Base-by-base conservation (phyloP, 805 yeast species). In the Debaryomyces prosopidis region DNA sequence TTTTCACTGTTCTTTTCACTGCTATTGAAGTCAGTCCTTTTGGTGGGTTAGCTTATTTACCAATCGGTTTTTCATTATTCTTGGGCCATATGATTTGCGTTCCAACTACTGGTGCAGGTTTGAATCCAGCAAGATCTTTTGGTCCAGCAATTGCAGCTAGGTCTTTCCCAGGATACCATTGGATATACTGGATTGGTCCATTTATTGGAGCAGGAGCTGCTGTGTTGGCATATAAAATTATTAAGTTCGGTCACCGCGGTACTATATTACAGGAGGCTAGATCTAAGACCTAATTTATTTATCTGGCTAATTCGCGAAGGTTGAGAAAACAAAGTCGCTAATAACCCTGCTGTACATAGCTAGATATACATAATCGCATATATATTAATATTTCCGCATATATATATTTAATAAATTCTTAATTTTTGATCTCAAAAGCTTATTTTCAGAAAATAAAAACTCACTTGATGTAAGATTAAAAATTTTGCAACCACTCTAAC, bases 111-210 rank as follows among this genome's bases (percentile, higher is more conserved):
- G 96, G 96, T 64, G 95, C 96, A 33, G 96, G 96, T 63, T 75
- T 88, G 60, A 89, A 89, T 77, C 96, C 96, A 46, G 96, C 96
- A 38, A 82, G 96, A 76, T 73, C 88, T 28, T 79, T 89, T 46
- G 96, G 96, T 60, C 95, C 96, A 43, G 79, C 84, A 63, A 73
- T 88, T 49, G 95, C 90, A 48, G 78, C 79, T 44, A 73, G 66
- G 46, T 73, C 80, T 17, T 89, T 89, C 84, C 95, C 96, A 30
- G 64, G 59, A 59, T 89, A 89, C 72, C 89, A 83, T 76, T 89
- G 95, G 96, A 88, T 89, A 53, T 89, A 89, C 77, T 88, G 95
- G 94, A 81, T 89, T 46, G 96, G 96, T 44, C 96, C 96, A 49
- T 57, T 83, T 44, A 60, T 86, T 47, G 96, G 96, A 52, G 70